Base-by-base conservation (phyloP, 2,329 filamentous ascomycete genomes). In the Arthrinium phaeospermum region DNA sequence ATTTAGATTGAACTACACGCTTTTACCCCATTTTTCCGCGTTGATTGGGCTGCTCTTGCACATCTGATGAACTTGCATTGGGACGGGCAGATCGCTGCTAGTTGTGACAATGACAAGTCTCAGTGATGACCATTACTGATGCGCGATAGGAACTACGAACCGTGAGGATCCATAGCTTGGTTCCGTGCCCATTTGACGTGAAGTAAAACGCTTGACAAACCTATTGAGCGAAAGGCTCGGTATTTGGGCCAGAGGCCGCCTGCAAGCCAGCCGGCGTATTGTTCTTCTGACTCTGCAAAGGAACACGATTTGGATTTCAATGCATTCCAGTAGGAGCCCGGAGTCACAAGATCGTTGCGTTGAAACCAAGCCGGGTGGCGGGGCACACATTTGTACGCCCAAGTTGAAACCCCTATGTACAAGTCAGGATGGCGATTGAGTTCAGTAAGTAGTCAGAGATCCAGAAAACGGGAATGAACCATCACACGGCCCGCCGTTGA, bases 341-440 rank as follows among this genome's bases (percentile, higher is more conserved):
- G 8, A 64, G 34, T 19, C 34, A n/a, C 46, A 49, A 49, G n/a
- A 4, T 4, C 22, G 34, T n/a, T 24, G 57, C 8, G 37, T 24
- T 64, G 57, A 64, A 41, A 64, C 57, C 19, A 22, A 41, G 19
- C 34, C 57, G 53, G 30, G 57, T 64, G 57, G 57, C 57, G 57
- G 30, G 57, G 57, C 19, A 64, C 19, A 64, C 8, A 64, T 10
- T 41, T 41, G 19, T 61, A 13, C 12, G n/a, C 10, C 22, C n/a
- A 24, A 51, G 34, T 61, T 61, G 19, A 19, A 19, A 12, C 22
- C 16, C 16, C 5, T n/a, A 30, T 19, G 27, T 30, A 61, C 7
- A 37, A 41, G 30, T 7, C 34, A 41, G 41, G 13, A 41, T 41
- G 30, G 34, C 27, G 41, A 41, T n/a, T 64, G 34, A 41, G 57